phyloP scores from a whole-genome alignment of 2,329 filamentous ascomycete species.

The Geosmithia flava region DNA sequence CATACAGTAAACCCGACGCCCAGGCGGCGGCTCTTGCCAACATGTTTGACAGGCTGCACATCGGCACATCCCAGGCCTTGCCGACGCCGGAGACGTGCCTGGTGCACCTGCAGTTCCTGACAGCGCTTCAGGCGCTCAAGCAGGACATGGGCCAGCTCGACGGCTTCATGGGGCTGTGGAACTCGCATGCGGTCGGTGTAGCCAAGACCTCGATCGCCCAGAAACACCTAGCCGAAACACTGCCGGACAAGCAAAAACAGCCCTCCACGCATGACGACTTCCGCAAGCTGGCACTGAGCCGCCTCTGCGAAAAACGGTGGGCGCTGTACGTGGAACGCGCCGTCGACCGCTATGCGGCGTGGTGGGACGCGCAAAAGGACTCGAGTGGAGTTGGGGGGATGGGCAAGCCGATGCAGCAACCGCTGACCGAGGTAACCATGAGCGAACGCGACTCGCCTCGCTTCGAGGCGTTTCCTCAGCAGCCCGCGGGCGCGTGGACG shows the following conservation, averaged over 20 bases:
- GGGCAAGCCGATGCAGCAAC: slow-evolving; percentile 14
- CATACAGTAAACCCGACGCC: too few relatives aligned
- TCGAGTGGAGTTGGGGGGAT: too few relatives aligned
- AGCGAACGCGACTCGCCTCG: slow-evolving; percentile 4
- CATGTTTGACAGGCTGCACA: too few relatives aligned
- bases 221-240: slow-evolving; percentile 6
- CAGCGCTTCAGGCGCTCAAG: slow-evolving; percentile 53
- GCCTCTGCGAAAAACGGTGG: slow-evolving; percentile 58
- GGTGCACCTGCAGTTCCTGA: slow-evolving; percentile 62
- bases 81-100: slow-evolving; percentile 42
- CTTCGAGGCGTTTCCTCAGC: slow-evolving; percentile 20
- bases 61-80: too few relatives aligned
- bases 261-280: slow-evolving; percentile 13
- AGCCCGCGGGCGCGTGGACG: slow-evolving; percentile 17
- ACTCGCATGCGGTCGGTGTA: slow-evolving; percentile 22
- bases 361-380: slow-evolving; percentile 30
- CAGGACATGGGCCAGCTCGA: slow-evolving; percentile 54
- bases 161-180: slow-evolving; percentile 52
- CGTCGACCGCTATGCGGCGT: slow-evolving; percentile 47
- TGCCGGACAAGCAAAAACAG: slow-evolving; percentile 4
- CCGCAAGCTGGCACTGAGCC: slow-evolving; percentile 22
- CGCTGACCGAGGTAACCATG: slow-evolving; percentile 24
- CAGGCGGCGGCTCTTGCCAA: too few relatives aligned
- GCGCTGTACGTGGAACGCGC: slow-evolving; percentile 51
- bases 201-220: slow-evolving; percentile 2